These are phyloP conservation scores for Metschnikowia colocasiae DNA, from an alignment of 805 yeast species.

Conservation along the genomic window DNA sequence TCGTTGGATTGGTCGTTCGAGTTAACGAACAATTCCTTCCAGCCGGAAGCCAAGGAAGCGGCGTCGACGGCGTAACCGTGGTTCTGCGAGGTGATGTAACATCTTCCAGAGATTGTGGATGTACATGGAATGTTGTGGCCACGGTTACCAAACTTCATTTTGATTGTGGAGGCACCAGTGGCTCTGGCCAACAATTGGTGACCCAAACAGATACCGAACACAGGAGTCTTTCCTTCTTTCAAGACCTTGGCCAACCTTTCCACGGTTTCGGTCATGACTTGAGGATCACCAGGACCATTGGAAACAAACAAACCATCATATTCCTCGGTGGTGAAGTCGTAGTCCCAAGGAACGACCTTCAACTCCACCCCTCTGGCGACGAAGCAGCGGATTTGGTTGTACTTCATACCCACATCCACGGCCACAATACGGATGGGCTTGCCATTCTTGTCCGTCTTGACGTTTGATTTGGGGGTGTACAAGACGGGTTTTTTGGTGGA, in stretches of 20 bases:
- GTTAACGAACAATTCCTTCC: slow-evolving; percentile 93
- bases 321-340: slow-evolving; percentile 73
- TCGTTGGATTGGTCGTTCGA: slow-evolving; percentile 97
- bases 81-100: slow-evolving; percentile 98
- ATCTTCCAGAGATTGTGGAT: slow-evolving; percentile 83
- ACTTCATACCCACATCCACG: slow-evolving; percentile 97
- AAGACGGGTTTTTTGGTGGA: slow-evolving; percentile 72
- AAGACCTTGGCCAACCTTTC: slow-evolving; percentile 56
- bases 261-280: slow-evolving; percentile 70
- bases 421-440: slow-evolving; percentile 79
- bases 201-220: slow-evolving; percentile 97
- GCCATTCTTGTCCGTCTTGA: slow-evolving; percentile 62
- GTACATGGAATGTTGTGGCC: slow-evolving; percentile 98
- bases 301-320: slow-evolving; percentile 95
- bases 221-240: slow-evolving; percentile 70
- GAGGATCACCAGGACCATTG: slow-evolving; percentile 99
- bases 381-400: slow-evolving; percentile 95
- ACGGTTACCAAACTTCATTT: slow-evolving; percentile 97
- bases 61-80: slow-evolving; percentile 98
- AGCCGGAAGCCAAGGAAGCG: slow-evolving; percentile 64
- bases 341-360: slow-evolving; percentile 93
- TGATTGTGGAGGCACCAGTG: slow-evolving; percentile 86
- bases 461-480: slow-evolving; percentile 64
- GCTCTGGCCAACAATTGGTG: slow-evolving; percentile 96
- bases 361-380: slow-evolving; percentile 94